Conservation (phyloP, 495 filamentous ascomycete genomes). For the Umbilicaria muhlenbergii region DNA sequence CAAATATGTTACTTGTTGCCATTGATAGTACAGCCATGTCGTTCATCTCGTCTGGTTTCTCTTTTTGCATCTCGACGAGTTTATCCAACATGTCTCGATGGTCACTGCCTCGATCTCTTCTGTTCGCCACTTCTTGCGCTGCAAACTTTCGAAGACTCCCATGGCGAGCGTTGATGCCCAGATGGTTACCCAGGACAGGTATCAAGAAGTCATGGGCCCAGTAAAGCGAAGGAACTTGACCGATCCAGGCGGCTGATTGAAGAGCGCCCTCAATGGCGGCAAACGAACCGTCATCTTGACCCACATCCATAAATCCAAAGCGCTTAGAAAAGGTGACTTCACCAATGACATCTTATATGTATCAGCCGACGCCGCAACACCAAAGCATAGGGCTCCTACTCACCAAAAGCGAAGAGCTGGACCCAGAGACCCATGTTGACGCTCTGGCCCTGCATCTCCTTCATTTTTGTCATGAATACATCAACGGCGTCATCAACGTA, state of each 20-base stretch:
- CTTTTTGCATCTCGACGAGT: no score
- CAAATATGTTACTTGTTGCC: conserved; percentile 35
- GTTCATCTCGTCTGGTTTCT: neutral
- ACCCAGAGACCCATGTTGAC: conserved; percentile 20
- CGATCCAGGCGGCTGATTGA: conserved; percentile 16
- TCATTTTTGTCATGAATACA: conserved; percentile 14
- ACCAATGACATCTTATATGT: conserved; percentile 32
- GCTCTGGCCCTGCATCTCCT: conserved; percentile 2
- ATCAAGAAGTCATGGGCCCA: conserved; percentile 14
- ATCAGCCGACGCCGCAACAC: neutral
- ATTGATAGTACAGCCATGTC: neutral
- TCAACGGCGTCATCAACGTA: conserved; percentile 16
- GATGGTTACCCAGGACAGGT: conserved; percentile 14
- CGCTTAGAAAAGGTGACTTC: conserved; percentile 40
- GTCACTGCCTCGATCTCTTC: neutral
- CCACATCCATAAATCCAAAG: conserved; percentile 40
- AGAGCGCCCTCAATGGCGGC: conserved; percentile 12
- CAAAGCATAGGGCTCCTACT: neutral
- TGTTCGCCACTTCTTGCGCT: conserved; percentile 6
- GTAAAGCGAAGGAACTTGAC: conserved; percentile 16
- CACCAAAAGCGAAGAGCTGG: conserved; percentile 22
- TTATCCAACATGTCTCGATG: no score
- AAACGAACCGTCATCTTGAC: conserved; percentile 28
- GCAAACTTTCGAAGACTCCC: conserved; percentile 17
- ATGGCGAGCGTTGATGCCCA: conserved; percentile 17